Percentiles rank a stretch among this genome's conserved stretches.
Evolutionary conservation across 2,329 filamentous ascomycete species (phyloP).

Genomic region (Aspergillus oerlinghausenensis): DNA sequence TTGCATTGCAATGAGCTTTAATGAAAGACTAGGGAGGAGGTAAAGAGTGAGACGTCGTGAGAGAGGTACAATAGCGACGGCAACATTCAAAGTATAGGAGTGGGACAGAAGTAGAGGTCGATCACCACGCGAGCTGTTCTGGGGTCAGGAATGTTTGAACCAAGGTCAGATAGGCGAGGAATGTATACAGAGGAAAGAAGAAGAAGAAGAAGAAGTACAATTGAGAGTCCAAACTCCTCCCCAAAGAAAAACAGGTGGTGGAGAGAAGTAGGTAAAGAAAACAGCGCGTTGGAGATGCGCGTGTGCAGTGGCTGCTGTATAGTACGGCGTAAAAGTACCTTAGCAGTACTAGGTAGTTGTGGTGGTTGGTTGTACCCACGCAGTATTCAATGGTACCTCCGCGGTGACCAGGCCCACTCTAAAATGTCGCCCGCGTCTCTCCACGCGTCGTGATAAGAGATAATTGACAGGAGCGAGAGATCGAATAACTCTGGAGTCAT

Average conservation of each 20-base stretch:
- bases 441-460: not conserved
- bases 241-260: not conserved
- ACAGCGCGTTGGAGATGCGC: not conserved
- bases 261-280: not conserved
- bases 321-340: not conserved
- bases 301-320: not conserved
- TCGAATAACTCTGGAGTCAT: not conserved
- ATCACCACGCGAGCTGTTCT: not conserved
- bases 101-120: not conserved
- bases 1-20: conserved; percentile 3
- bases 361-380: not conserved
- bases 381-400: not conserved
- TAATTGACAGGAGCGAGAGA: not conserved
- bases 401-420: not conserved
- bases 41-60: not conserved
- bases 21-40: not conserved
- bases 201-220: not conserved
- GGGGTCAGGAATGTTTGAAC: not conserved
- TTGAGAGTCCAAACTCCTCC: not conserved
- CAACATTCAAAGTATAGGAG: not conserved
- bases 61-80: not conserved
- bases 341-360: not conserved
- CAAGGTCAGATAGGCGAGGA: not conserved
- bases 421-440: not conserved
- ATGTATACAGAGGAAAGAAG: not conserved